Evolutionary conservation across 2,329 filamentous ascomycete genomes (phyloP), one percentile per base, ranked within the genome.

Genomic region (Cadophora gregata): DNA sequence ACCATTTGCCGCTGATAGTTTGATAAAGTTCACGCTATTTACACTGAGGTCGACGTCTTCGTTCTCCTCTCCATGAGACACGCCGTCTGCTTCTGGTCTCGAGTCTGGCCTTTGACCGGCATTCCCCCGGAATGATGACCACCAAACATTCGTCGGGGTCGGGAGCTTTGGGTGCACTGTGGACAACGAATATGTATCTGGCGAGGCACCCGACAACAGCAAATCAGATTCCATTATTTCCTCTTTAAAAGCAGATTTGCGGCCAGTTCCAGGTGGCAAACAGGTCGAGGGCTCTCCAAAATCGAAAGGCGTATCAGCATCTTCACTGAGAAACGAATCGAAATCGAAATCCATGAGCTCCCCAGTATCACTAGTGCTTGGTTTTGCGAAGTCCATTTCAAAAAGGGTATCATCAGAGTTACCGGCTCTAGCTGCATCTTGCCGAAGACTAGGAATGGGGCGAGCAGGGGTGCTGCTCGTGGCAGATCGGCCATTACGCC

Each of bases 311-410:
- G 8, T 29, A 45, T 45, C 42, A 25, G 7, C 19, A 33, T 47
- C 58, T 31, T 14, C 38, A 8, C 3, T 19, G 2, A 60, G 25
- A 21, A 60, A 60, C 4, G 25, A 19, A 60, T 60, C 36, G 16
- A 60, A 60, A n/a, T 60, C 58, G 24, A 60, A 47, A 16, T 60
- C 38, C 14, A 21, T 19, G 12, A 60, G 38, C 2, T 4, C 36
- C 10, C 24, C 56, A 8, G 24, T 24, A 12, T n/a, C 9, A 31
- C 3, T 4, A 27, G 12, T 9, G 19, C 6, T 10, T 7, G 24
- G 8, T n/a, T 31, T 10, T 24, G 58, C 3, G n/a, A 60, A 60
- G 5, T 60, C 58, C 21, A 60, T 12, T 51, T 25, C 48, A 29
- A 9, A 24, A 25, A 25, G 12, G 48, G 24, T 16, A 16, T 24